Evolutionary conservation across 768 basidiomycete species (phyloP).

Genomic region (Gyrodon lividus): DNA sequence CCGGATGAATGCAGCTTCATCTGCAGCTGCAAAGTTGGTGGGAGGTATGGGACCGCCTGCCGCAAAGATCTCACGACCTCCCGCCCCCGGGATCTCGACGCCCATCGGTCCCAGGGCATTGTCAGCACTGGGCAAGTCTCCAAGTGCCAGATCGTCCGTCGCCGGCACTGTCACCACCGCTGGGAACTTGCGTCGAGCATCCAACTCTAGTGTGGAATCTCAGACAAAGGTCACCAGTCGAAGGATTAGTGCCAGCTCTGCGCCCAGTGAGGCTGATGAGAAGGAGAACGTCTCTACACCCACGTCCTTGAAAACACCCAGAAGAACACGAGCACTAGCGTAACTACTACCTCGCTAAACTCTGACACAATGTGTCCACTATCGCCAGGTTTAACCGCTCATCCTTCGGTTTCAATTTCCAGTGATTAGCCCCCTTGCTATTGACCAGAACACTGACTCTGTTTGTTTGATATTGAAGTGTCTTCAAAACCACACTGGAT

Average conservation of each 20-base stretch:
- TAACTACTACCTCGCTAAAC: too few relatives aligned
- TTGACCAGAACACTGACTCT: constrained; percentile 9
- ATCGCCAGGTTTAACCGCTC: constrained; percentile 1
- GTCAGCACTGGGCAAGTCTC: constrained; percentile 28
- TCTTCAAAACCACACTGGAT: constrained; percentile 6
- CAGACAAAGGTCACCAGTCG: constrained; percentile 35
- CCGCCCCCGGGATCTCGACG: constrained; percentile 39
- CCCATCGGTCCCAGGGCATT: constrained; percentile 33
- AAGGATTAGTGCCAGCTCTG: constrained; percentile 34
- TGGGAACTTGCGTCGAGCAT: constrained; percentile 27
- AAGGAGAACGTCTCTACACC: constrained; percentile 54
- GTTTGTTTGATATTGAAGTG: not conserved
- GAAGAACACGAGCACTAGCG: constrained; percentile 18
- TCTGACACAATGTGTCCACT: too few relatives aligned
- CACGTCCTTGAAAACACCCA: constrained; percentile 11
- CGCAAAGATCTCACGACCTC: constrained; percentile 29
- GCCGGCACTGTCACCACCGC: constrained; percentile 2
- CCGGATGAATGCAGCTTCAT: constrained; percentile 40
- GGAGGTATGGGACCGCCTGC: constrained; percentile 57
- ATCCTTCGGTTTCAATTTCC: constrained; percentile 4
- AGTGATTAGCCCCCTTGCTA: constrained; percentile 8
- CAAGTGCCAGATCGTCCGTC: constrained; percentile 16
- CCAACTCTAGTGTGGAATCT: constrained; percentile 32
- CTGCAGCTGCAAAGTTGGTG: constrained; percentile 27
- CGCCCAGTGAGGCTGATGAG: constrained; percentile 49